Conservation (phyloP, 768 basidiomycete genomes). For the Hygrocybe punicea region DNA sequence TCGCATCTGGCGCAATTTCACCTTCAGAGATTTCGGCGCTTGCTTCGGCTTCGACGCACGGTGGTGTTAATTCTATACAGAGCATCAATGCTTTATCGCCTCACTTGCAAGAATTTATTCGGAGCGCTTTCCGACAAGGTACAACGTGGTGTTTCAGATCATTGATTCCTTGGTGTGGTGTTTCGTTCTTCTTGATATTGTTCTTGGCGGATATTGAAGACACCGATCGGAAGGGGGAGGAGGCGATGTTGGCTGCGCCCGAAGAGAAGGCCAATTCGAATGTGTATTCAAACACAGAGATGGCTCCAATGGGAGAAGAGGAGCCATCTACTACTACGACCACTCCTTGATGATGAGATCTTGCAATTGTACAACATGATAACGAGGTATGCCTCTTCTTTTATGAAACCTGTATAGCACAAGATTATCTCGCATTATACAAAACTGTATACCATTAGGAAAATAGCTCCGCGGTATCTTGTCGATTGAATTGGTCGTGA, state of each 20-base stretch:
- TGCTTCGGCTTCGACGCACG: constrained; percentile 13
- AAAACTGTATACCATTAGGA: no score
- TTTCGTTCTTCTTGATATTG: constrained; percentile 34
- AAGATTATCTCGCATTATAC: no score
- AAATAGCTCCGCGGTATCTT: no score
- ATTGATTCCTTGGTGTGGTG: constrained; percentile 45
- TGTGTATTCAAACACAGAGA: background rate
- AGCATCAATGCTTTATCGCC: constrained; percentile 38
- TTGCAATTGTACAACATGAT: no score
- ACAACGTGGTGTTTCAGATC: constrained; percentile 45
- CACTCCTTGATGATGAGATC: no score
- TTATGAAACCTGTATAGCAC: no score
- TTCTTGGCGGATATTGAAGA: constrained; percentile 37
- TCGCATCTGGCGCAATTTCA: constrained; percentile 29
- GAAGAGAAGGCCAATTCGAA: background rate
- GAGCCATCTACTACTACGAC: no score
- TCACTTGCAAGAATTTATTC: constrained; percentile 33
- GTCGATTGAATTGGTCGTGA: no score
- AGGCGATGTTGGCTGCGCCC: background rate
- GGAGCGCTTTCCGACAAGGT: constrained; percentile 41
- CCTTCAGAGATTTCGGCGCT: constrained; percentile 27
- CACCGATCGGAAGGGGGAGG: background rate
- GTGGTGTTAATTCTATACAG: constrained; percentile 32
- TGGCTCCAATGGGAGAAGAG: background rate
- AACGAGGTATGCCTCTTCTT: no score